Base-by-base conservation (phyloP, 1,139 yeast genomes). In the Lodderomyces metapsilosis region DNA sequence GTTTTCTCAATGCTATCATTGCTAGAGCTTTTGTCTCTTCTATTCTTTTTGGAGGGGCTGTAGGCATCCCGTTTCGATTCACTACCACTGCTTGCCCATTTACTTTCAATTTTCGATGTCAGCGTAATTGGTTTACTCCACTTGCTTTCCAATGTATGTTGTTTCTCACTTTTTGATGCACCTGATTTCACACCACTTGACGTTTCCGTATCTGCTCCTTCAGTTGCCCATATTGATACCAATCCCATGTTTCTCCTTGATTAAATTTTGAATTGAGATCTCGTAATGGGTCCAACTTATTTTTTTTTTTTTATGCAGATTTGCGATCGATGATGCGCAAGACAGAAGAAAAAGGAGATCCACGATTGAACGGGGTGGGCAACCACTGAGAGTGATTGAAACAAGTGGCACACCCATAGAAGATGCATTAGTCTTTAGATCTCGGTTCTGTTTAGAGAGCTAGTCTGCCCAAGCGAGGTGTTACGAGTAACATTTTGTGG, bases 191-290 rank as follows among this genome's bases (percentile, higher is more conserved):
- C 38, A 34, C 31, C 45, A 28, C n/a, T 28, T 15, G 32, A 18
- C 23, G 20, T 39, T 12, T 20, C 37, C 5, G 33, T 38, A 3
- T 36, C 38, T 16, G 23, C 54, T 28, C 15, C 32, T 28, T 28
- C 32, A 32, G 50, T 47, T 4, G 68, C 68, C 71, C 70, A 64
- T 47, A 51, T 62, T 37, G 67, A 62, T 24, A 44, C 60, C 39
- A 66, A 52, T 25, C 23, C 40, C 35, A 22, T 38, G 8, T 12
- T 38, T 32, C 16, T 32, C 3, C 18, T 28, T n/a, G n/a, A n/a
- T n/a, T n/a, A n/a, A n/a, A n/a, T n/a, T n/a, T n/a, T n/a, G n/a
- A n/a, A n/a, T n/a, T n/a, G n/a, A n/a, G n/a, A n/a, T n/a, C n/a
- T n/a, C n/a, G n/a, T n/a, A n/a, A n/a, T n/a, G n/a, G n/a, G n/a